phyloP scores from a whole-genome alignment of 768 basidiomycete genomes.

The Termitomyces sp. region DNA sequence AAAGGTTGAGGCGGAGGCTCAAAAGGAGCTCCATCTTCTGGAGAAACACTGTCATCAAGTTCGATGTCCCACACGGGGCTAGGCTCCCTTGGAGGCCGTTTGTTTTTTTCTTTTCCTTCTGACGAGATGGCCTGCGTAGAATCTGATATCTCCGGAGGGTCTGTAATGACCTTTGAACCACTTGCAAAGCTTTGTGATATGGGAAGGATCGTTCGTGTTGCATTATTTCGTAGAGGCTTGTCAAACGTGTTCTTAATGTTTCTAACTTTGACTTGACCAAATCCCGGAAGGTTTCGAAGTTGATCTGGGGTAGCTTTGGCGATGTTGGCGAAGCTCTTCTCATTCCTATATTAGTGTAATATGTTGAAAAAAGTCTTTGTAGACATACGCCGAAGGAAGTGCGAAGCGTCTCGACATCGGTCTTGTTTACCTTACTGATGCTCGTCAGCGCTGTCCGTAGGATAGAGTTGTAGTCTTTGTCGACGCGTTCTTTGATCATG shows the following conservation, averaged over 20 bases:
- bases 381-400: conserved; percentile 83
- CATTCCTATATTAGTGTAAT: neutral
- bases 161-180: conserved; percentile 1
- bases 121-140: neutral
- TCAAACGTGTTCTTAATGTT: conserved; percentile 89
- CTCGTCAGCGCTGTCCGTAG: conserved; percentile 80
- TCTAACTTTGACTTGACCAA: conserved; percentile 91
- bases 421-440: conserved; percentile 94
- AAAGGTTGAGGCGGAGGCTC: conserved; percentile 24
- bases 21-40: conserved; percentile 12
- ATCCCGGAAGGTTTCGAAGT: conserved; percentile 81
- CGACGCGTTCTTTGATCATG: conserved; percentile 90
- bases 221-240: conserved; percentile 74
- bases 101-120: conserved; percentile 21
- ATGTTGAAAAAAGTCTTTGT: neutral
- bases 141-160: neutral
- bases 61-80: conserved; percentile 78
- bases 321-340: conserved; percentile 83
- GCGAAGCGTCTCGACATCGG: conserved; percentile 89
- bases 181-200: conserved; percentile 19
- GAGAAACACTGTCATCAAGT: conserved; percentile 23
- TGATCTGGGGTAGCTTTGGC: conserved; percentile 67
- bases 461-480: conserved; percentile 82
- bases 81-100: conserved; percentile 27
- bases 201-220: conserved; percentile 41